Conservation (phyloP, 148 eudicot species). For the Tetragonia tetragonoides region DNA sequence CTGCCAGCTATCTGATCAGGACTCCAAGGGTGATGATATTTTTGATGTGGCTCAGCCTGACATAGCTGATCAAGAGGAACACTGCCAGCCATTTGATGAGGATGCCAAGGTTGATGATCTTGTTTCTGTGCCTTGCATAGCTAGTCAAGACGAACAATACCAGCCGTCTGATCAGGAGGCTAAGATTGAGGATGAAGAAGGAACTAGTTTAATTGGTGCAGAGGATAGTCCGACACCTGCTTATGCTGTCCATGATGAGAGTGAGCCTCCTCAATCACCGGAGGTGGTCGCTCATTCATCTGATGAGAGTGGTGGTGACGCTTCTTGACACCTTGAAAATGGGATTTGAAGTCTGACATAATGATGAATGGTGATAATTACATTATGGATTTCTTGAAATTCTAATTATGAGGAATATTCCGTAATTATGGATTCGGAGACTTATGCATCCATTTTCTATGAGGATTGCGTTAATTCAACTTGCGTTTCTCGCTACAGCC, state of each 20-base stretch:
- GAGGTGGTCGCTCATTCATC: conserved; percentile 19
- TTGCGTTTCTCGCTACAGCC: neutral
- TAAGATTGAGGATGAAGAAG: conserved; percentile 11
- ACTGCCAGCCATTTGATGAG: neutral
- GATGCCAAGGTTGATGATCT: neutral
- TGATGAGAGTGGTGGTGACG: conserved; percentile 12
- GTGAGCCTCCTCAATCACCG: conserved; percentile 9
- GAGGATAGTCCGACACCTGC: neutral
- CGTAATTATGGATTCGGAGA: neutral
- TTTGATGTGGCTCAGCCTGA: neutral
- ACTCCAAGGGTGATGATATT: conserved; percentile 5
- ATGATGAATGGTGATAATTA: neutral
- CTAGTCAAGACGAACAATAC: neutral
- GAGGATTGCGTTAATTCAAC: neutral
- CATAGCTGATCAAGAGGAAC: neutral
- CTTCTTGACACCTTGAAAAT: conserved; percentile 13
- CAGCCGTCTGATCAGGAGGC: neutral
- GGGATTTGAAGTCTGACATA: neutral
- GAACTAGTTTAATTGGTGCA: conserved; percentile 7
- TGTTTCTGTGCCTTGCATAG: neutral
- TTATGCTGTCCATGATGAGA: conserved; percentile 5
- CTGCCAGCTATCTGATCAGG: conserved; percentile 14
- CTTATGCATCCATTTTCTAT: neutral
- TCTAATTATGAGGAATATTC: neutral
- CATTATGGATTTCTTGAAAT: neutral